These are phyloP conservation scores for Puccinellia tenuiflora DNA, from an alignment of 176 grass and related monocot species.

Conservation along the genomic window DNA sequence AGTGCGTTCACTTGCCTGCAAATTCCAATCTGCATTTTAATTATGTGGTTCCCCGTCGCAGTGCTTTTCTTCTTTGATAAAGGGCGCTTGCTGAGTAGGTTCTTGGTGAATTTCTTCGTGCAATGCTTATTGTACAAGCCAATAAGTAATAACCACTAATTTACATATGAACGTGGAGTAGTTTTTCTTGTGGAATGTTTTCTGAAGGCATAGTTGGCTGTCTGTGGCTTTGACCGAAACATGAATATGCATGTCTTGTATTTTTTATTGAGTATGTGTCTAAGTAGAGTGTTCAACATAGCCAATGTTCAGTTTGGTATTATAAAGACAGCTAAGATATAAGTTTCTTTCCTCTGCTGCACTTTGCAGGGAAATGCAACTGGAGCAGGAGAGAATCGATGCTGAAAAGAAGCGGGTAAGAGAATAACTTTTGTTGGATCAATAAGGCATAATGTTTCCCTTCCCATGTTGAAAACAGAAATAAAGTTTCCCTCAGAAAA, in stretches of 20 bases:
- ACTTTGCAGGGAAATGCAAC: conserved; percentile 75
- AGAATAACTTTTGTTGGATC: background rate
- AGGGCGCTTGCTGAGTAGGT: background rate
- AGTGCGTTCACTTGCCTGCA: background rate
- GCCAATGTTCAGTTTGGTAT: background rate
- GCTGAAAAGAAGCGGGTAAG: conserved; percentile 76
- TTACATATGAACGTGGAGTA: background rate
- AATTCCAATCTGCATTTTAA: background rate
- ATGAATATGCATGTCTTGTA: background rate
- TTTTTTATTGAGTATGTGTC: background rate
- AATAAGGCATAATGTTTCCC: background rate
- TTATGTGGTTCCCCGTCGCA: background rate
- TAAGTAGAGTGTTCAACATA: background rate
- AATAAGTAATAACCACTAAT: too few relatives aligned
- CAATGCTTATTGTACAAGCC: too few relatives aligned
- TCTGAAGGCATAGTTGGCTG: background rate
- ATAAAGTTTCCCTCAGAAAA: background rate
- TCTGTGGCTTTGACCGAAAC: background rate
- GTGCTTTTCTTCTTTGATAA: too few relatives aligned
- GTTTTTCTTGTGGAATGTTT: background rate
- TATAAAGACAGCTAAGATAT: background rate
- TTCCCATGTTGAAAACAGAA: background rate
- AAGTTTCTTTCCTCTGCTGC: background rate
- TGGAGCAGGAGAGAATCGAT: conserved; percentile 85
- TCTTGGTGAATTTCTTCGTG: too few relatives aligned